Evolutionary conservation across 2,329 filamentous ascomycete species (phyloP).

Genomic region (Cytospora mali): DNA sequence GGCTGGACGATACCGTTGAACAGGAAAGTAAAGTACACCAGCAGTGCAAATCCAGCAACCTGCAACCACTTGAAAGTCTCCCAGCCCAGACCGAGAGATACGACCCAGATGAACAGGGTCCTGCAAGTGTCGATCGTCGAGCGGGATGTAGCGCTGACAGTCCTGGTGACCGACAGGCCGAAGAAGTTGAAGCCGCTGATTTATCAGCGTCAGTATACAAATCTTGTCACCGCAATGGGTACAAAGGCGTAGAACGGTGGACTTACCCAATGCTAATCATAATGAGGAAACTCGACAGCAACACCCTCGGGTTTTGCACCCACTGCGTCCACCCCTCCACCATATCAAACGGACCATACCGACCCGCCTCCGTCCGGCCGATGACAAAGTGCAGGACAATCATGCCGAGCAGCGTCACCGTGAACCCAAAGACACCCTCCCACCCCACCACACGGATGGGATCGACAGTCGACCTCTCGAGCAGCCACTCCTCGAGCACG

Average conservation of each 20-base stretch:
- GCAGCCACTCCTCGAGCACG: conserved; percentile 90
- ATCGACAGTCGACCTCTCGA: conserved; percentile 66
- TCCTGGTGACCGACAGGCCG: conserved; percentile 87
- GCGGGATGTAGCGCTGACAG: conserved; percentile 86
- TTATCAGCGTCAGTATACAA: conserved; percentile 17
- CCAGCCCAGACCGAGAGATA: conserved; percentile 91
- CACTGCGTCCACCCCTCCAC: conserved; percentile 84
- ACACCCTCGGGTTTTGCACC: conserved; percentile 69
- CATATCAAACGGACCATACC: conserved; percentile 86
- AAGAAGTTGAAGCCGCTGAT: conserved; percentile 96
- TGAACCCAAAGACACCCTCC: conserved; percentile 92
- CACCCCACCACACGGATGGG: conserved; percentile 92
- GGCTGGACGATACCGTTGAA: conserved; percentile 94
- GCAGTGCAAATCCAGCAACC: conserved; percentile 80
- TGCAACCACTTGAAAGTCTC: conserved; percentile 98
- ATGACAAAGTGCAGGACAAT: conserved; percentile 75
- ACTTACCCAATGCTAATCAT: conserved; percentile 96
- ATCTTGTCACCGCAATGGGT: conserved; percentile 1
- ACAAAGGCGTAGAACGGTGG: conserved; percentile 18
- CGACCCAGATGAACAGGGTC: conserved; percentile 97
- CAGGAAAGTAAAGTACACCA: conserved; percentile 95
- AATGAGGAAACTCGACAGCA: conserved; percentile 80
- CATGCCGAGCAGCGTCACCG: conserved; percentile 78
- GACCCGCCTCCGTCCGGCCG: conserved; percentile 73
- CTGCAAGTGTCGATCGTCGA: conserved; percentile 97